Evolutionary conservation across 2,329 filamentous ascomycete genomes (phyloP).

Genomic region (Westerdykella sp.): DNA sequence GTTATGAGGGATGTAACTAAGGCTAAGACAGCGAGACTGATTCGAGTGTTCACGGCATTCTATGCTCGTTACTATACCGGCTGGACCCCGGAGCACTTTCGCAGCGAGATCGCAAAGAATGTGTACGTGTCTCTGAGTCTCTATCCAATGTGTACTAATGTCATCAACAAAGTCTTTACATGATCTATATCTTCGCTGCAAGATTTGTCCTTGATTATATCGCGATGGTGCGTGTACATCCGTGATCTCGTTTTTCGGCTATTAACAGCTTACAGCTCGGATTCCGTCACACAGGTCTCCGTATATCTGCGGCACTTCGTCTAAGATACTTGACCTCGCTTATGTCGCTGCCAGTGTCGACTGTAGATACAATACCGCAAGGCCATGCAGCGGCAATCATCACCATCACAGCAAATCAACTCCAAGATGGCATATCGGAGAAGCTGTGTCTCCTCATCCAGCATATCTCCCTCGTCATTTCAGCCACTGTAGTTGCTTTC

Average conservation of each 20-base stretch:
- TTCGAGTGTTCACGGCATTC: conserved; percentile 46
- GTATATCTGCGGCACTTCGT: conserved; percentile 22
- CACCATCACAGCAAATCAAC: conserved; percentile 20
- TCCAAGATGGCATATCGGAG: conserved; percentile 27
- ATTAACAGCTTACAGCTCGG: conserved; percentile 11
- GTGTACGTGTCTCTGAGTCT: conserved; percentile 25
- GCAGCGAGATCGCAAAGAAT: conserved; percentile 40
- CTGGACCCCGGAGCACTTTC: conserved; percentile 41
- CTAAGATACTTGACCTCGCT: conserved; percentile 19
- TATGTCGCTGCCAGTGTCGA: conserved; percentile 19
- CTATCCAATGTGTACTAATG: not conserved
- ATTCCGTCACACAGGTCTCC: conserved; percentile 21
- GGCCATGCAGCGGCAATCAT: conserved; percentile 25
- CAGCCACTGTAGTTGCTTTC: conserved; percentile 21
- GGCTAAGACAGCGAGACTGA: conserved; percentile 16
- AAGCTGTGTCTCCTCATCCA: conserved; percentile 22
- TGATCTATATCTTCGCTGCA: conserved; percentile 53
- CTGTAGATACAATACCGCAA: conserved; percentile 20
- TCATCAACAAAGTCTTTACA: conserved; percentile 42
- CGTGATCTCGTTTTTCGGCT: conserved; percentile 2
- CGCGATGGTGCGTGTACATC: conserved; percentile 42
- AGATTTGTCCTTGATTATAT: conserved; percentile 52
- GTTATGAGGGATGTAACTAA: conserved; percentile 1
- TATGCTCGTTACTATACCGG: conserved; percentile 40
- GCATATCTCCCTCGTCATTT: conserved; percentile 16